Evolutionary conservation across 106 monocot genomes (phyloP).

Genomic region (Platanthera guangdongensis): DNA sequence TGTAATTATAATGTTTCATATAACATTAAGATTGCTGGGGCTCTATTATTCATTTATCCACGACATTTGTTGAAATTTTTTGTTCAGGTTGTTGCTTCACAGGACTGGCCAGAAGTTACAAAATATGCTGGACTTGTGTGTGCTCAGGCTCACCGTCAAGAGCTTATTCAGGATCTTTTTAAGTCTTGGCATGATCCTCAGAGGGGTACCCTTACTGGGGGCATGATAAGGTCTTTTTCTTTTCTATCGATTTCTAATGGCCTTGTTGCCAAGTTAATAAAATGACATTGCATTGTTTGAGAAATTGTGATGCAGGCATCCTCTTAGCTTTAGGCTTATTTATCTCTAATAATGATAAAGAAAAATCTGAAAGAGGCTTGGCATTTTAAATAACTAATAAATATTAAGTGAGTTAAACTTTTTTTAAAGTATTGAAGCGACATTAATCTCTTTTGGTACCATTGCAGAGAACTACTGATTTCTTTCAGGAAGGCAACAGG

Average conservation of each 20-base stretch:
- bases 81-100: conserved; percentile 82
- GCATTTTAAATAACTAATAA: neutral
- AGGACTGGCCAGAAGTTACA: conserved; percentile 96
- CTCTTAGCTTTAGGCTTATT: neutral
- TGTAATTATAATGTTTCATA: conserved; percentile 24
- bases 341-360: neutral
- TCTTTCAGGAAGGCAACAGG: conserved; percentile 82
- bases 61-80: neutral
- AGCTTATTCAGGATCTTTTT: conserved; percentile 82
- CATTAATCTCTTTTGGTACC: neutral
- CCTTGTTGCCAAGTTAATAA: neutral
- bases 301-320: too few relatives aligned
- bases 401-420: neutral
- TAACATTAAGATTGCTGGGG: neutral
- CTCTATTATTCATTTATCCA: neutral
- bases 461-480: conserved; percentile 67
- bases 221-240: conserved; percentile 72
- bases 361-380: neutral
- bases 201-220: conserved; percentile 61
- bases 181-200: conserved; percentile 88
- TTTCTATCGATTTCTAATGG: neutral
- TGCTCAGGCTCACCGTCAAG: conserved; percentile 83
- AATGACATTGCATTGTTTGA: too few relatives aligned
- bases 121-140: conserved; percentile 88
- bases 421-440: neutral